These are phyloP conservation scores for Lentinus tigrinus DNA, from an alignment of 768 basidiomycete species.

Conservation along the genomic window DNA sequence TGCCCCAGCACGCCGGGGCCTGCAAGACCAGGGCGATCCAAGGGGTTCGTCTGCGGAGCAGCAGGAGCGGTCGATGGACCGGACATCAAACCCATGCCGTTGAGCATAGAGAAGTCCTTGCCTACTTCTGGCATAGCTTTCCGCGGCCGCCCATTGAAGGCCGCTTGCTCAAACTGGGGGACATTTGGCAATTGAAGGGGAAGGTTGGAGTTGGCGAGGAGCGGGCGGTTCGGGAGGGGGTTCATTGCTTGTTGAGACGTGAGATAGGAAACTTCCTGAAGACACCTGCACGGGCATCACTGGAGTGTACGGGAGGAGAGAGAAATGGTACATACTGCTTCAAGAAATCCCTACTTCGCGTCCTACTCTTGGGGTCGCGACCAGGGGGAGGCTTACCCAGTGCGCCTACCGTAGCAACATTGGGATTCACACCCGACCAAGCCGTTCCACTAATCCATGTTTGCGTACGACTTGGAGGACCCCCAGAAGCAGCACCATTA, in stretches of 20 bases:
- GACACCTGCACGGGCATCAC: slow-evolving; percentile 54
- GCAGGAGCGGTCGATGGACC: slow-evolving; percentile 51
- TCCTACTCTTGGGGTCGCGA: slow-evolving; percentile 93
- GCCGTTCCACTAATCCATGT: slow-evolving; percentile 50
- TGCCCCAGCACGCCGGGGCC: slow-evolving; percentile 34
- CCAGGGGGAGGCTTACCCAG: slow-evolving; percentile 74
- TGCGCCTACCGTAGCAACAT: slow-evolving; percentile 43
- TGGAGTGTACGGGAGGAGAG: slow-evolving; percentile 2
- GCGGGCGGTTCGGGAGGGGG: slow-evolving; percentile 85
- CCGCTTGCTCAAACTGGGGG: slow-evolving; percentile 70
- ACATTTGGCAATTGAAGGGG: slow-evolving; percentile 69
- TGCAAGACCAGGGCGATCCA: slow-evolving; percentile 52
- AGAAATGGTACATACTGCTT: slow-evolving; percentile 70
- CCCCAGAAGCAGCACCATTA: slow-evolving; percentile 54
- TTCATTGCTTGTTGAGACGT: slow-evolving; percentile 98
- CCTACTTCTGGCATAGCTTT: slow-evolving; percentile 75
- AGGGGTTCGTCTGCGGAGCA: slow-evolving; percentile 39
- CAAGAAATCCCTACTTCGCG: slow-evolving; percentile 92
- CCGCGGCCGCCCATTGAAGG: slow-evolving; percentile 77
- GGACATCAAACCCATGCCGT: slow-evolving; percentile 55
- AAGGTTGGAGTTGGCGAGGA: slow-evolving; percentile 63
- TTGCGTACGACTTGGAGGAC: slow-evolving; percentile 48
- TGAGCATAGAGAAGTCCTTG: slow-evolving; percentile 67
- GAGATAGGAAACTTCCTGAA: slow-evolving; percentile 97
- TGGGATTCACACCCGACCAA: slow-evolving; percentile 44